Evolutionary conservation across 345 rosid genomes (phyloP).

Genomic region (Noccaea bulbosa): DNA sequence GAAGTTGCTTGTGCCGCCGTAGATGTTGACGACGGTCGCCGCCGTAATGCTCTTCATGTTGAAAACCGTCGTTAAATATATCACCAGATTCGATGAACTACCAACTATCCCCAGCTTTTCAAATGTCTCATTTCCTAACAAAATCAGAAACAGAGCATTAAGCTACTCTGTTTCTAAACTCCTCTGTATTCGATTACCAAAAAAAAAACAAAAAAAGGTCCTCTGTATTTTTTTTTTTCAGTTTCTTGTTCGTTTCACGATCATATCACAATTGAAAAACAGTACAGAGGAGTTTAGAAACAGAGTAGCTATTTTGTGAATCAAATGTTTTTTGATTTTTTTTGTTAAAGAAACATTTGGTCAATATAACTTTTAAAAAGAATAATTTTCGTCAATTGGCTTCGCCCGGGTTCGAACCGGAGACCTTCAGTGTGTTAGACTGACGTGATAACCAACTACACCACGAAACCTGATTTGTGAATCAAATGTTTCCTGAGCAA

Average conservation of each 20-base stretch:
- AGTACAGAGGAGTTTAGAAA: too few relatives aligned
- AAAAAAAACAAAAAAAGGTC: too few relatives aligned
- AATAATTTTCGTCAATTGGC: slow-evolving; percentile 42
- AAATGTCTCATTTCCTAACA: slow-evolving; percentile 70
- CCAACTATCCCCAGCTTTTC: slow-evolving; percentile 74
- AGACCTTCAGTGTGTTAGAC: slow-evolving; percentile 99
- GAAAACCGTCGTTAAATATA: slow-evolving; percentile 63
- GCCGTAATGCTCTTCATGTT: slow-evolving; percentile 75
- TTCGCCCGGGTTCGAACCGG: slow-evolving; percentile 94
- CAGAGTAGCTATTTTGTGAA: too few relatives aligned
- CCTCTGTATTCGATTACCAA: too few relatives aligned
- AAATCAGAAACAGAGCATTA: slow-evolving; percentile 6
- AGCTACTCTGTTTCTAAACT: neutral
- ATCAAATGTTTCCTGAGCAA: slow-evolving; percentile 3
- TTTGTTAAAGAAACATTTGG: too few relatives aligned
- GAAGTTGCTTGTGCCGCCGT: slow-evolving; percentile 62
- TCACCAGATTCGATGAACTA: slow-evolving; percentile 53
- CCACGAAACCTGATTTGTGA: slow-evolving; percentile 71
- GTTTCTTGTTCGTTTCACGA: slow-evolving; percentile 6
- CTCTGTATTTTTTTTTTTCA: too few relatives aligned
- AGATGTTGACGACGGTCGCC: slow-evolving; percentile 57
- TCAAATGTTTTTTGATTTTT: too few relatives aligned
- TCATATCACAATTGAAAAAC: neutral
- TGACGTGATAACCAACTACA: slow-evolving; percentile 99
- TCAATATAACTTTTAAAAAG: too few relatives aligned